Conservation (phyloP, 2,329 filamentous ascomycete genomes). For the Nannizziopsis barbatae region DNA sequence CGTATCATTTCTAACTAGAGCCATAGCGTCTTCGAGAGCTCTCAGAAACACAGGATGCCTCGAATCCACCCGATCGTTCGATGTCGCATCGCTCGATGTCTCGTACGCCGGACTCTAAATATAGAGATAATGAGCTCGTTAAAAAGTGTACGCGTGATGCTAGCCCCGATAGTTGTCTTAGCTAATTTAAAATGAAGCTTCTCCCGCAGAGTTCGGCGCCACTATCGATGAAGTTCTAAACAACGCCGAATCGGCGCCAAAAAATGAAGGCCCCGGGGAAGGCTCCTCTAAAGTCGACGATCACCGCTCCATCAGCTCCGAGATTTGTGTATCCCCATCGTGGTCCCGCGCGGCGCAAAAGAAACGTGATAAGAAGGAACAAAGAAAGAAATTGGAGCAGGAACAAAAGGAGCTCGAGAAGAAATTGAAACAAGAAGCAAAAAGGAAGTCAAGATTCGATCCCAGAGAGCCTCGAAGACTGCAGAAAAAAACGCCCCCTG, state of each 20-base stretch:
- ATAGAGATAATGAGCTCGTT: conserved; percentile 9
- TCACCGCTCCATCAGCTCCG: conserved; percentile 14
- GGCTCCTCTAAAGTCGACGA: neutral
- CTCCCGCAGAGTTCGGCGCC: conserved; percentile 1
- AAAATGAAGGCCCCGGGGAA: conserved; percentile 28
- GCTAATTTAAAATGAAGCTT: conserved; percentile 1
- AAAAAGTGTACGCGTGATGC: neutral
- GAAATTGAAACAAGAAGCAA: conserved; percentile 12
- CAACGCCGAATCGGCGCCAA: conserved; percentile 25
- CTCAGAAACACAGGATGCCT: neutral
- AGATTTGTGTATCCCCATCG: conserved; percentile 17
- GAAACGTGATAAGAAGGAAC: conserved; percentile 14
- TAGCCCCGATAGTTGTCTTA: neutral
- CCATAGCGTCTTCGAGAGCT: neutral
- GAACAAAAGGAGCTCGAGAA: conserved; percentile 16
- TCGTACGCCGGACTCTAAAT: conserved; percentile 14
- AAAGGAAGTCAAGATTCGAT: neutral
- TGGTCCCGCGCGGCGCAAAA: conserved; percentile 14
- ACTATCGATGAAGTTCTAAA: conserved; percentile 7
- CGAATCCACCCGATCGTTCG: conserved; percentile 6
- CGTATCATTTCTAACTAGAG: too few relatives aligned
- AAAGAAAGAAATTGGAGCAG: conserved; percentile 13
- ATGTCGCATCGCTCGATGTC: conserved; percentile 13
- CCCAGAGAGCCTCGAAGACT: conserved; percentile 13
- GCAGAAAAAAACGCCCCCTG: conserved; percentile 14